Conservation (phyloP, 768 basidiomycete genomes). For the Leccinellum luteum region DNA sequence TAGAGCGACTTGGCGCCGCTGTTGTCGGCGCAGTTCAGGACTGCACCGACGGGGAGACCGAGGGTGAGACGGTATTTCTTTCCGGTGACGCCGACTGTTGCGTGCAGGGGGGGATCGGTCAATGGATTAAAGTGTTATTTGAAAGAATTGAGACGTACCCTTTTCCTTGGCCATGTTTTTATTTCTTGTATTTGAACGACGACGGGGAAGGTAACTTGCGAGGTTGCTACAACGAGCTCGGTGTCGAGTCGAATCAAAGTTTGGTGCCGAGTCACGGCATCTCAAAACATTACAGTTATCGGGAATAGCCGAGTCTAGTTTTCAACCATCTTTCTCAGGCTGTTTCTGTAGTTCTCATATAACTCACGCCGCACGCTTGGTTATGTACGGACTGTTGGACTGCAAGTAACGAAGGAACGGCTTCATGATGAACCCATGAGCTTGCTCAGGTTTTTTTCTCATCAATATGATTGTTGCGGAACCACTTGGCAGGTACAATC, state of each 20-base stretch:
- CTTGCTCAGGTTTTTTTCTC: not conserved
- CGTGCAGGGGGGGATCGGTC: not conserved
- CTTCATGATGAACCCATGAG: not conserved
- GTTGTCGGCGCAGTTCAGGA: conserved; percentile 98
- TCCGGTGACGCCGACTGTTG: conserved; percentile 64
- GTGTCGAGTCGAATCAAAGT: conserved; percentile 16
- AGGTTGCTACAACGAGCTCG: not conserved
- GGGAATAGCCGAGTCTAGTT: conserved; percentile 2
- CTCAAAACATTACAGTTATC: conserved; percentile 16
- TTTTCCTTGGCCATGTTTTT: conserved; percentile 28
- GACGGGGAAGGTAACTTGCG: conserved; percentile 2
- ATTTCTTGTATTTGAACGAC: conserved; percentile 2
- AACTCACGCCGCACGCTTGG: not conserved
- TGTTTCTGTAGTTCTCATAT: no score
- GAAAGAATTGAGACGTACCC: not conserved
- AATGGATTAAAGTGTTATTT: not conserved
- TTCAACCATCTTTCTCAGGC: no score
- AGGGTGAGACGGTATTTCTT: conserved; percentile 96
- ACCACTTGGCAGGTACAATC: not conserved
- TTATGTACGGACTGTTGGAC: no score
- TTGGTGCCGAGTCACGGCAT: conserved; percentile 21
- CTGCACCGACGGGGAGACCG: conserved; percentile 91
- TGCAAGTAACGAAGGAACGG: not conserved
- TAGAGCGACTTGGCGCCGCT: conserved; percentile 95
- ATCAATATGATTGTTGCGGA: not conserved